These are phyloP conservation scores for Eucalyptus guilfoylei DNA, from an alignment of 345 rosid species.

Conservation along the genomic window DNA sequence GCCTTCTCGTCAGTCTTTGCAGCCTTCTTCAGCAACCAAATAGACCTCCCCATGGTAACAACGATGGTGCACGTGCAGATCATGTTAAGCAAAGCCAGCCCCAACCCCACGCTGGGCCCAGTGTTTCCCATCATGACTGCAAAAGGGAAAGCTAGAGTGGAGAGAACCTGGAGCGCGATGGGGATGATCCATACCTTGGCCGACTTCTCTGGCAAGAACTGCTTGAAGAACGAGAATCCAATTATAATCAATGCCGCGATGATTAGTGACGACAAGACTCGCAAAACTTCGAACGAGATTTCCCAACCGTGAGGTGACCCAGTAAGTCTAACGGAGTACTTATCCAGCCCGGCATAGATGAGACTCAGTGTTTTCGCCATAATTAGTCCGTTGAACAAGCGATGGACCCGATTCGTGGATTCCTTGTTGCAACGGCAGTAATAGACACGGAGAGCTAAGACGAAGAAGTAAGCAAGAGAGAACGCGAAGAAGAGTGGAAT, in stretches of 20 bases:
- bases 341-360: not conserved
- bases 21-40: not conserved
- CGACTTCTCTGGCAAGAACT: not conserved
- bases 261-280: accelerated
- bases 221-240: not conserved
- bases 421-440: slow-evolving; percentile 21
- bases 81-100: not conserved
- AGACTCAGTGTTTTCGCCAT: not conserved
- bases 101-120: not conserved
- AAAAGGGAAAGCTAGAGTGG: slow-evolving; percentile 6
- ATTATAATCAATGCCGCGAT: not conserved
- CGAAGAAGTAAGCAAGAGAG: slow-evolving; percentile 33
- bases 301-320: not conserved
- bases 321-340: not conserved
- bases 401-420: slow-evolving; percentile 35
- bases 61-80: not conserved
- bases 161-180: not conserved
- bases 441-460: slow-evolving; percentile 47
- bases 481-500: slow-evolving; percentile 43
- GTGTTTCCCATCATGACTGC: slow-evolving; percentile 37
- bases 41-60: not conserved
- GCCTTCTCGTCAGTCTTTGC: not conserved
- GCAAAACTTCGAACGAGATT: not conserved
- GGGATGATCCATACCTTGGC: not conserved
- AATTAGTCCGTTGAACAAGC: slow-evolving; percentile 15